A percentile compares a stretch with the other conserved stretches of the same genome.
These are phyloP conservation scores for Posidonia australis DNA, from an alignment of 106 monocot species.

Conservation along the genomic window DNA sequence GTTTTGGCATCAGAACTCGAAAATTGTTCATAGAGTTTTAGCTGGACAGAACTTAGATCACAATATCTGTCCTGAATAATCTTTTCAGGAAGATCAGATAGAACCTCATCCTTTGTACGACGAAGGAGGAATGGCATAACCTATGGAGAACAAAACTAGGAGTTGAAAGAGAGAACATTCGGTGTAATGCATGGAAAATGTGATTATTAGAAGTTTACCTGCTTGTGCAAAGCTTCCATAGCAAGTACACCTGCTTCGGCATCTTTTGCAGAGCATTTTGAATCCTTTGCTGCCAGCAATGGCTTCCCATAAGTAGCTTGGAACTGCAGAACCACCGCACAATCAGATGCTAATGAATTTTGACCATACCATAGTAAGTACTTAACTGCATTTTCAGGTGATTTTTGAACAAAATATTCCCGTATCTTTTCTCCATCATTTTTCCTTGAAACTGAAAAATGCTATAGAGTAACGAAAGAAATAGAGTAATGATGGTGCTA, in stretches of 20 bases:
- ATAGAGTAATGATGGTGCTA: no score
- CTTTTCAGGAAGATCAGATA: slow-evolving; percentile 97
- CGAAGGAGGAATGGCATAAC: slow-evolving; percentile 99
- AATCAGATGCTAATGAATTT: background rate
- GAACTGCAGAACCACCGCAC: slow-evolving; percentile 45
- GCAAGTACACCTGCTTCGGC: slow-evolving; percentile 99
- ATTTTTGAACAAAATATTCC: background rate
- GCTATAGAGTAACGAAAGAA: no score
- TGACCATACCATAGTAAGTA: background rate
- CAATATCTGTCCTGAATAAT: slow-evolving; percentile 99
- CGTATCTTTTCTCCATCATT: no score
- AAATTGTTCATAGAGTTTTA: slow-evolving; percentile 89
- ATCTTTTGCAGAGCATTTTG: slow-evolving; percentile 95
- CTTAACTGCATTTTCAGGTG: background rate
- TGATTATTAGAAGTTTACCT: slow-evolving; percentile 29
- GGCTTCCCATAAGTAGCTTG: slow-evolving; percentile 96
- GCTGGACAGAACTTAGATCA: slow-evolving; percentile 74
- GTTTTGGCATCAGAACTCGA: slow-evolving; percentile 61
- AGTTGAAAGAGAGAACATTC: background rate
- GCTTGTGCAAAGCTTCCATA: slow-evolving; percentile 98
- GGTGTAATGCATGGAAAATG: background rate
- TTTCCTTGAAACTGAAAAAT: no score
- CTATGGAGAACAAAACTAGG: slow-evolving; percentile 19
- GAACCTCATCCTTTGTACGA: slow-evolving; percentile 90
- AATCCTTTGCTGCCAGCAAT: slow-evolving; percentile 70